A percentile compares a stretch with the other conserved stretches of the same genome.
Evolutionary conservation across 345 rosid species (phyloP).

Genomic region (Melaleuca alternifolia): DNA sequence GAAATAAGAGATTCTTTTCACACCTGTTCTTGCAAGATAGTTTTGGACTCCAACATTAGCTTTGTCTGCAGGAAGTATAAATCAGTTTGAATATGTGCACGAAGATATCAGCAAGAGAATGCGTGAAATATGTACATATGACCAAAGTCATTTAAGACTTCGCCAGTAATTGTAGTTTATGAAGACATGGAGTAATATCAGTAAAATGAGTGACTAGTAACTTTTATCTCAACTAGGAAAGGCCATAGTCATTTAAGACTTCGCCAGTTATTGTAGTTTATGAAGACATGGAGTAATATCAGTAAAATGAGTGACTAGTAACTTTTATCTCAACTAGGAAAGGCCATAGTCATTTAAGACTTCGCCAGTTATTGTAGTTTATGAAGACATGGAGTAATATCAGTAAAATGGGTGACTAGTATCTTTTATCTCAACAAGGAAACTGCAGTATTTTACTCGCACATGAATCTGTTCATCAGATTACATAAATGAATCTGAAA

Average conservation of each 20-base stretch:
- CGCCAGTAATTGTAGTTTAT: background rate
- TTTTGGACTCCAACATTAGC: slow-evolving; percentile 8
- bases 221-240: background rate
- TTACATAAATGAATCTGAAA: background rate
- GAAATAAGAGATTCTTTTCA: background rate
- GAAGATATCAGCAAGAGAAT: background rate
- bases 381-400: background rate
- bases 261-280: background rate
- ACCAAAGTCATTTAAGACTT: background rate
- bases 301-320: background rate
- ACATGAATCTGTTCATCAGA: background rate
- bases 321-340: background rate
- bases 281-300: background rate
- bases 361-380: background rate
- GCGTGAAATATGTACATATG: background rate
- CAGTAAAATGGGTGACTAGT: background rate
- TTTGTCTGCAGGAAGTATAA: slow-evolving; percentile 10
- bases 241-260: background rate
- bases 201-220: background rate
- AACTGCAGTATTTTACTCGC: background rate
- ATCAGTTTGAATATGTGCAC: background rate
- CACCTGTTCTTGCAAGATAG: slow-evolving; percentile 23
- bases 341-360: background rate
- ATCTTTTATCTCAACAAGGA: background rate
- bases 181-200: background rate